phyloP scores from a whole-genome alignment of 2,329 filamentous ascomycete genomes.

The Hypoxylon sp. region DNA sequence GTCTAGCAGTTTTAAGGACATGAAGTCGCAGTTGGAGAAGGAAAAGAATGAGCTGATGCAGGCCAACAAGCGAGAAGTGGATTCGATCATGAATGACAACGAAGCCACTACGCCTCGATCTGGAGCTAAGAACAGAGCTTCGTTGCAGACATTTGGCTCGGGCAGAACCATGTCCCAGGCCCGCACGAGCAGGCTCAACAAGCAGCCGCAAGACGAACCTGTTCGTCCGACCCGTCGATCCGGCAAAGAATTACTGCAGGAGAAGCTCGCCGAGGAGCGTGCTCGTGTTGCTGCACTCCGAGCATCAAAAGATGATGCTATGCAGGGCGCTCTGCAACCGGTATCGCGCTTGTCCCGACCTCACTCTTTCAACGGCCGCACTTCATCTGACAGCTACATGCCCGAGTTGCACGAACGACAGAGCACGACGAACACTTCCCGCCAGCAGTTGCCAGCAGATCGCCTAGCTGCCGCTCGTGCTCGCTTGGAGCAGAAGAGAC shows the following conservation, averaged over 20 bases:
- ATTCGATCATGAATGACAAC: conserved; percentile 28
- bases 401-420: conserved; percentile 45
- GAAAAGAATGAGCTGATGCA: conserved; percentile 35
- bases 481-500: conserved; percentile 61
- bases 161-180: conserved; percentile 37
- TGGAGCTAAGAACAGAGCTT: conserved; percentile 7
- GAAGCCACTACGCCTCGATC: conserved; percentile 14
- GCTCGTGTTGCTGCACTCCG: conserved; percentile 10
- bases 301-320: conserved; percentile 22
- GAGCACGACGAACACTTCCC: conserved; percentile 49
- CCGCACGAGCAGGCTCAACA: conserved; percentile 39
- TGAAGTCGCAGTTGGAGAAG: conserved; percentile 39
- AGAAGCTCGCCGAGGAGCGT: conserved; percentile 17
- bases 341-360: conserved; percentile 35
- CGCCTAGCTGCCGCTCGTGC: conserved; percentile 63
- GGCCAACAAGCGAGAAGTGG: conserved; percentile 28
- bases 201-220: conserved; percentile 15
- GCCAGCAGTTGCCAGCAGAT: conserved; percentile 57
- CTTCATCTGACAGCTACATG: conserved; percentile 43
- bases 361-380: conserved; percentile 39
- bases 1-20: conserved; percentile 44
- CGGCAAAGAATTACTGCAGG: conserved; percentile 10
- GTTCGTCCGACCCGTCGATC: not conserved
- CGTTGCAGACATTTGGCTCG: conserved; percentile 19
- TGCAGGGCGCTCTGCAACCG: conserved; percentile 27